Conservation (phyloP, 352 stramenopile genomes). For the Pythium pyrilobum region DNA sequence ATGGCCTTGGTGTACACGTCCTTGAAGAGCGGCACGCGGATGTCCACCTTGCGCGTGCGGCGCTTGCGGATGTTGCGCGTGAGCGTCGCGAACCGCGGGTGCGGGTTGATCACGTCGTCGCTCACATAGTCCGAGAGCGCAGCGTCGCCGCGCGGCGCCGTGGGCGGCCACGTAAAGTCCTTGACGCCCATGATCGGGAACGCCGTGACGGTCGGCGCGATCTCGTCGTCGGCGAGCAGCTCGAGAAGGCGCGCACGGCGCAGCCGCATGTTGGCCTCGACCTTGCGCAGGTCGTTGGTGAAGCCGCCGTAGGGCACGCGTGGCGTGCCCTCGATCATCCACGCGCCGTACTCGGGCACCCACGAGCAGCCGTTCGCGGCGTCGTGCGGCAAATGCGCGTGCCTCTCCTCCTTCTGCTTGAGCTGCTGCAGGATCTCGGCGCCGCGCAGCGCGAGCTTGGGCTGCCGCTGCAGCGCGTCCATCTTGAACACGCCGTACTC, state of each 20-base stretch:
- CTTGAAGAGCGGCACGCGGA: slow-evolving; percentile 81
- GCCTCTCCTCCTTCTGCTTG: slow-evolving; percentile 81
- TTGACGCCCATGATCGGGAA: slow-evolving; percentile 96
- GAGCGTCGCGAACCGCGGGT: slow-evolving; percentile 97
- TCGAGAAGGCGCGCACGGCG: slow-evolving; percentile 93
- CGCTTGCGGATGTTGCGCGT: slow-evolving; percentile 98
- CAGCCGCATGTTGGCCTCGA: slow-evolving; percentile 98
- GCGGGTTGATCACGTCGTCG: slow-evolving; percentile 98
- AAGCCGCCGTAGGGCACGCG: slow-evolving; percentile 93
- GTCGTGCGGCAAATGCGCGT: slow-evolving; percentile 26
- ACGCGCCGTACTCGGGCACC: slow-evolving; percentile 99
- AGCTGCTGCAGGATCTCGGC: slow-evolving; percentile 95
- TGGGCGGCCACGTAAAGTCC: slow-evolving; percentile 85
- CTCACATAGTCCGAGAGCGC: slow-evolving; percentile 96
- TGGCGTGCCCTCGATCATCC: slow-evolving; percentile 99
- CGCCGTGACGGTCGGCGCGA: slow-evolving; percentile 94
- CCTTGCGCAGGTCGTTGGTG: slow-evolving; percentile 91
- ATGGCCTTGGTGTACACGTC: slow-evolving; percentile 78
- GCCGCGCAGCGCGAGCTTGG: slow-evolving; percentile 89
- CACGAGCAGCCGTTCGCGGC: slow-evolving; percentile 93
- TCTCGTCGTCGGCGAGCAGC: slow-evolving; percentile 92
- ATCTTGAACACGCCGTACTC: slow-evolving; percentile 98
- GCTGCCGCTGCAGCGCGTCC: slow-evolving; percentile 80
- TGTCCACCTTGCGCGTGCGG: slow-evolving; percentile 80
- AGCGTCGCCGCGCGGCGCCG: slow-evolving; percentile 58